Evolutionary conservation across 148 eudicot genomes (phyloP), one percentile per base, ranked within the genome.

Genomic region (Polygonum maritimum): DNA sequence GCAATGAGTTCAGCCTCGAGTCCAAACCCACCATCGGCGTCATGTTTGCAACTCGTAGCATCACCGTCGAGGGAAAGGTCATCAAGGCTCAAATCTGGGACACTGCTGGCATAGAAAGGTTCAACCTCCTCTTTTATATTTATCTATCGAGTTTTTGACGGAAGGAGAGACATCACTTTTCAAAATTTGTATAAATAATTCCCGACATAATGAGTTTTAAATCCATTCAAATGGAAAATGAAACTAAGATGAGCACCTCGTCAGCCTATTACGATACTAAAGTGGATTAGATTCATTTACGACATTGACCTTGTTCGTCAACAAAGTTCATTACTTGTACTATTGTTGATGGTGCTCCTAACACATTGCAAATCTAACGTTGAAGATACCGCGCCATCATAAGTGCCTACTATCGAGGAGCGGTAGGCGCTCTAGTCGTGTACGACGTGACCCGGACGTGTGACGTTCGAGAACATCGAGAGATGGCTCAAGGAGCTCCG

Each of bases 401-500:
- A 33, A 92, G 97, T 48, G 97, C 97, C 10, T 92, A 90, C 78
- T 92, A 92, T 69, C 75, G 97, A 81, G 97, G 97, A 81, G 95
- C 97, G 0, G 93, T 92, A 2, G 97, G 97, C 5, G 97, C 97
- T 0, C 78, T 92, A 41, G 85, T 92, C 0, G 97, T 92, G 8
- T 92, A 92, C 47, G 97, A 90, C 57, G 91, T 92, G 36, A 92
- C 94, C n/a, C 87, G 97, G 97, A 0, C 86, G 86, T 41, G 85
- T 92, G 11, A 92, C 97, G 16, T 92, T 88, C 16, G 93, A 92
- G 77, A 92, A 92, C 41, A 86, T 90, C 0, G 93, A 90, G 76
- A 81, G 97, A 80, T 92, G 97, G 97, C 86, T 92, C 0, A 92
- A 86, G 87, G 97, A 92, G 83, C 95, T 92, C 11, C 85, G 95